A percentile compares a stretch with the other conserved stretches of the same genome.
Evolutionary conservation across 2,329 filamentous ascomycete genomes (phyloP).

Genomic region (Ampelomyces quisqualis): DNA sequence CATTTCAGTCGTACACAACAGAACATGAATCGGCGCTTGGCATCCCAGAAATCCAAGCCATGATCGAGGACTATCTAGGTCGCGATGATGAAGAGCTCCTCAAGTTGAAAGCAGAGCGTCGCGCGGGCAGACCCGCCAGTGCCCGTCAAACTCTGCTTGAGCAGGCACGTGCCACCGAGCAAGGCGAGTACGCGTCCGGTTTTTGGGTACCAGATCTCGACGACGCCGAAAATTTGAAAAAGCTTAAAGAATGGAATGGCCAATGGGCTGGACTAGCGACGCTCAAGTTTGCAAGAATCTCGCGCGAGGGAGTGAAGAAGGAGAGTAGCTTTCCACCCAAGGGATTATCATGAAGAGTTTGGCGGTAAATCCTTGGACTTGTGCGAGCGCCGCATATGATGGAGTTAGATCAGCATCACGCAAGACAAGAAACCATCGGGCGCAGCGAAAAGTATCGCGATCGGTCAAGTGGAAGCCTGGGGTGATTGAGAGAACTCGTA

Average conservation of each 20-base stretch:
- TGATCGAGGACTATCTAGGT: conserved; percentile 52
- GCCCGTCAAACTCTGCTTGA: conserved; percentile 75
- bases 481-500: too few relatives aligned
- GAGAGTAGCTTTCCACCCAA: conserved; percentile 77
- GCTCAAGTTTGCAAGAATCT: conserved; percentile 75
- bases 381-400: background rate
- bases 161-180: conserved; percentile 67
- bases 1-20: conserved; percentile 68
- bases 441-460: too few relatives aligned
- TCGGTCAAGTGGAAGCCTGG: too few relatives aligned
- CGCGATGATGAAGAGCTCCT: conserved; percentile 72
- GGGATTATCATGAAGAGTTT: conserved; percentile 35
- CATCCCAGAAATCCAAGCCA: conserved; percentile 57
- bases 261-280: conserved; percentile 78
- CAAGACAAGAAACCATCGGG: too few relatives aligned
- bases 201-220: conserved; percentile 85
- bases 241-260: conserved; percentile 74
- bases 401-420: too few relatives aligned
- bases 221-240: conserved; percentile 62
- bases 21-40: conserved; percentile 53
- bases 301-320: conserved; percentile 63
- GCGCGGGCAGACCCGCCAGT: conserved; percentile 76
- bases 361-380: too few relatives aligned
- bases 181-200: conserved; percentile 78
- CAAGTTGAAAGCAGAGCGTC: conserved; percentile 65